These are phyloP conservation scores for Andalucia godoyi DNA, from an alignment of 78 protist species.

Conservation along the genomic window DNA sequence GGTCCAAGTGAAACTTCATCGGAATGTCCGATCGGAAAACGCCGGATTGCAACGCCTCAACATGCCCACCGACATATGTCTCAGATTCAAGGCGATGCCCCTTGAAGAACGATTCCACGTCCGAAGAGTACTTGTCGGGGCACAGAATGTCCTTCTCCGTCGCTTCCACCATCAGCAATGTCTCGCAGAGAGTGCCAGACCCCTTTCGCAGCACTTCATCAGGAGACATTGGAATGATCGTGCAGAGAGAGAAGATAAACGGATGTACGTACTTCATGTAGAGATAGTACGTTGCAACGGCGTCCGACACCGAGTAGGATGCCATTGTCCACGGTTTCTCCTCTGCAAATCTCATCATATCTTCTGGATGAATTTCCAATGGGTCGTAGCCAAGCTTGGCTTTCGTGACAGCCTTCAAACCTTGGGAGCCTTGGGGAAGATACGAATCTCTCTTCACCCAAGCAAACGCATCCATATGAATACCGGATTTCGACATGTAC, in stretches of 20 bases:
- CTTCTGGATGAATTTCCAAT: slow-evolving; percentile 94
- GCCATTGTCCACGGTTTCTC: slow-evolving; percentile 71
- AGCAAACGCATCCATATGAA: slow-evolving; percentile 87
- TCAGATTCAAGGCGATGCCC: slow-evolving; percentile 87
- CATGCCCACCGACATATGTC: slow-evolving; percentile 98
- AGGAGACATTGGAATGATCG: slow-evolving; percentile 92
- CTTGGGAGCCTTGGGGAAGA: slow-evolving; percentile 96
- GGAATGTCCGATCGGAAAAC: slow-evolving; percentile 85
- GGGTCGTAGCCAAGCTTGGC: slow-evolving; percentile 95
- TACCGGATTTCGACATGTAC: too few species aligned
- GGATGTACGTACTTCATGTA: slow-evolving; percentile 94
- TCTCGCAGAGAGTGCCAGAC: slow-evolving; percentile 97
- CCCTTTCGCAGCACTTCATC: slow-evolving; percentile 96
- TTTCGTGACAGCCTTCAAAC: slow-evolving; percentile 85
- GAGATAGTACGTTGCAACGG: slow-evolving; percentile 96
- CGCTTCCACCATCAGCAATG: slow-evolving; percentile 84
- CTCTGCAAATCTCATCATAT: slow-evolving; percentile 80
- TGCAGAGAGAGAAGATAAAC: slow-evolving; percentile 96
- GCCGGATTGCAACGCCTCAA: slow-evolving; percentile 89
- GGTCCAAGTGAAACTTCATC: slow-evolving; percentile 39
- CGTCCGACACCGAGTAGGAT: slow-evolving; percentile 98
- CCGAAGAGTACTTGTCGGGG: slow-evolving; percentile 85
- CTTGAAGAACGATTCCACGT: slow-evolving; percentile 27
- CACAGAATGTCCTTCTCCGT: slow-evolving; percentile 58
- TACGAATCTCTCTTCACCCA: slow-evolving; percentile 99